Percentiles rank a stretch among this genome's conserved stretches.
These are phyloP conservation scores for Cutaneotrichosporon sp. DNA, from an alignment of 1,284 basidiomycete genomes.

Conservation along the genomic window DNA sequence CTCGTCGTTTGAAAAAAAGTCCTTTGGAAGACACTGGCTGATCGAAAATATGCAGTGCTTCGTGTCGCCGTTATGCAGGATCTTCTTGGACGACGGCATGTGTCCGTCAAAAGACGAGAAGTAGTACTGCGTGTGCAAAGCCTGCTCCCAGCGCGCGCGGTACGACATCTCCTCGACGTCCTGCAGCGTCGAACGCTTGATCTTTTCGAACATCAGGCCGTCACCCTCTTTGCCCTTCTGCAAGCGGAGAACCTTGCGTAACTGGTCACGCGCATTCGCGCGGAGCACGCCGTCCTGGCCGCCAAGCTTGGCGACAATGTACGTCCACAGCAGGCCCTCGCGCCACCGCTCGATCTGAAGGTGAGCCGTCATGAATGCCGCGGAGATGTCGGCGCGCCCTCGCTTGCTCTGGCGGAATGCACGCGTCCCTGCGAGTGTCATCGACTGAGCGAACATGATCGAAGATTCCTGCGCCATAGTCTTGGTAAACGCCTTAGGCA, in stretches of 20 bases:
- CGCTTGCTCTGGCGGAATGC: conserved; percentile 39
- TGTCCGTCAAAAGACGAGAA: conserved; percentile 33
- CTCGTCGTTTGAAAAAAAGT: conserved; percentile 30
- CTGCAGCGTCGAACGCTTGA: conserved; percentile 30
- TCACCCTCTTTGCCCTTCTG: conserved; percentile 19
- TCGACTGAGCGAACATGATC: conserved; percentile 38
- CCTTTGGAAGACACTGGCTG: conserved; percentile 34
- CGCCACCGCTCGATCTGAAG: conserved; percentile 48
- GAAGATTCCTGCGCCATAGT: conserved; percentile 38
- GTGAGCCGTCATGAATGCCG: conserved; percentile 40
- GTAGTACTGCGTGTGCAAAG: conserved; percentile 29
- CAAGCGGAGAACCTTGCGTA: conserved; percentile 30
- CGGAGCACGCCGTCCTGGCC: conserved; percentile 37
- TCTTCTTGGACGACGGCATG: conserved; percentile 19
- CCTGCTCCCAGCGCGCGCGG: conserved; percentile 33
- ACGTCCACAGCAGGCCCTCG: conserved; percentile 46
- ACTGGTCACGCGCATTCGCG: conserved; percentile 27
- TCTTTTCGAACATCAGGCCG: conserved; percentile 15
- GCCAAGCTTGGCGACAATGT: conserved; percentile 40
- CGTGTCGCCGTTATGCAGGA: not conserved
- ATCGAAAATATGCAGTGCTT: conserved; percentile 34
- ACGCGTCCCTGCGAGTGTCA: conserved; percentile 34
- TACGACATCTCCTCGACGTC: conserved; percentile 28
- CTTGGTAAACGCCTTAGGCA: conserved; percentile 38
- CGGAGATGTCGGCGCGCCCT: conserved; percentile 43